These are phyloP conservation scores for Casuarina glauca DNA, from an alignment of 306 rosid genomes.

Conservation along the genomic window DNA sequence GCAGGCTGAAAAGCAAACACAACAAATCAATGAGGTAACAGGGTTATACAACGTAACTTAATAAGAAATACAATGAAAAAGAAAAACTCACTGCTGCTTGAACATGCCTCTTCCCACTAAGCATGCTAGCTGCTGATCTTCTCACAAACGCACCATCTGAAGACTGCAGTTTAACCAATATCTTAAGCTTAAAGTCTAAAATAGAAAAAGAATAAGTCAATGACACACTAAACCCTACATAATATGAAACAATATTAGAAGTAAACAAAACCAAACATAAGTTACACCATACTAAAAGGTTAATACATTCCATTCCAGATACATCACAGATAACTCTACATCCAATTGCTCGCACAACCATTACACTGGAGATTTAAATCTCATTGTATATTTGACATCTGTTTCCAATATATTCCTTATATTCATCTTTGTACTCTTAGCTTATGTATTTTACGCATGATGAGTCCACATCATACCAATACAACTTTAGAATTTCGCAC, in stretches of 20 bases:
- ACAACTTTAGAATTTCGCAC: neutral
- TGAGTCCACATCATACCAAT: no score
- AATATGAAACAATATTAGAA: neutral
- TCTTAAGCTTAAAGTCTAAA: neutral
- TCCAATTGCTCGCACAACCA: neutral
- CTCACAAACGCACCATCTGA: slow-evolving; percentile 68
- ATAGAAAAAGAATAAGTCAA: neutral
- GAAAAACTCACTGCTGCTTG: slow-evolving; percentile 75
- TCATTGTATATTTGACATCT: neutral
- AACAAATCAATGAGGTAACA: slow-evolving; percentile 23
- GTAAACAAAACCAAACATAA: neutral
- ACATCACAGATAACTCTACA: neutral
- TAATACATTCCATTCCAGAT: neutral
- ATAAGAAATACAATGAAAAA: slow-evolving; percentile 17
- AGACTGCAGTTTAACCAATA: slow-evolving; percentile 45
- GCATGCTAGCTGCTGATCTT: slow-evolving; percentile 97
- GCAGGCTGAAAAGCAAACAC: slow-evolving; percentile 49
- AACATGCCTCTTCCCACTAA: slow-evolving; percentile 93
- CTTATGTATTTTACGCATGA: neutral
- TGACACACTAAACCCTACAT: neutral
- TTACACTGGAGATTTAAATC: neutral
- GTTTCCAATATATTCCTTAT: neutral
- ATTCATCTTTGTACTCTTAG: neutral
- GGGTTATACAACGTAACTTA: slow-evolving; percentile 1
- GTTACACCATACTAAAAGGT: neutral